phyloP scores from a whole-genome alignment of 768 basidiomycete species.

The Lyophyllum shimeji region DNA sequence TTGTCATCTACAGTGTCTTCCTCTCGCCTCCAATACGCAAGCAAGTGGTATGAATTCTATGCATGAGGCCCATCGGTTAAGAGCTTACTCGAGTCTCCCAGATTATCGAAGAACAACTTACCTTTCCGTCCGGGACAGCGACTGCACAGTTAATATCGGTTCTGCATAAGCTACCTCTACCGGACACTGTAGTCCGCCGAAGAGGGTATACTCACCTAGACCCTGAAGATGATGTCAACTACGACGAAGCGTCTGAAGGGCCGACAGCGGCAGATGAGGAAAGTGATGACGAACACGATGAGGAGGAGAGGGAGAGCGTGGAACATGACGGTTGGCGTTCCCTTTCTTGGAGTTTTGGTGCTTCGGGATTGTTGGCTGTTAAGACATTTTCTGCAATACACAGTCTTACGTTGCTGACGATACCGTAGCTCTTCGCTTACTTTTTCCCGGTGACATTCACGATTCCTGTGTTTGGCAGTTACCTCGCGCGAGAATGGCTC shows the following conservation, averaged over 20 bases:
- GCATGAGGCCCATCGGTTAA: constrained; percentile 2
- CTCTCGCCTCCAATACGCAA: constrained; percentile 92
- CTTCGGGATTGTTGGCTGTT: constrained; percentile 77
- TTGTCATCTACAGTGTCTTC: constrained; percentile 64
- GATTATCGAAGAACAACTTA: constrained; percentile 93
- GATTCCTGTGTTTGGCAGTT: constrained; percentile 80
- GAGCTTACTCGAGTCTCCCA: constrained; percentile 25
- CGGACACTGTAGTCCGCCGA: constrained; percentile 57
- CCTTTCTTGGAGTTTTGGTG: constrained; percentile 75
- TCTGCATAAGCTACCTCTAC: constrained; percentile 74
- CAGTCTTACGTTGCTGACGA: constrained; percentile 4
- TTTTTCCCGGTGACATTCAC: constrained; percentile 89
- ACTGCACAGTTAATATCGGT: constrained; percentile 95
- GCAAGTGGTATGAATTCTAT: constrained; percentile 65
- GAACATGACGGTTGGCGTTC: constrained; percentile 75
- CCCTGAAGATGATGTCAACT: constrained; percentile 30
- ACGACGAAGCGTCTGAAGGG: constrained; percentile 11
- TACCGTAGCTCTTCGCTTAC: constrained; percentile 71
- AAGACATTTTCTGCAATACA: constrained; percentile 16
- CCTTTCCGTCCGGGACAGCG: constrained; percentile 94
- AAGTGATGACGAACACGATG: constrained; percentile 31
- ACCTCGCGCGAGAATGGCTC: constrained; percentile 84
- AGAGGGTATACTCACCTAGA: constrained; percentile 52
- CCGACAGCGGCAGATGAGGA: constrained; percentile 21
- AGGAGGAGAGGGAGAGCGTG: constrained; percentile 45